Evolutionary conservation across 768 basidiomycete genomes (phyloP).

Genomic region (Naganishia kalamii): DNA sequence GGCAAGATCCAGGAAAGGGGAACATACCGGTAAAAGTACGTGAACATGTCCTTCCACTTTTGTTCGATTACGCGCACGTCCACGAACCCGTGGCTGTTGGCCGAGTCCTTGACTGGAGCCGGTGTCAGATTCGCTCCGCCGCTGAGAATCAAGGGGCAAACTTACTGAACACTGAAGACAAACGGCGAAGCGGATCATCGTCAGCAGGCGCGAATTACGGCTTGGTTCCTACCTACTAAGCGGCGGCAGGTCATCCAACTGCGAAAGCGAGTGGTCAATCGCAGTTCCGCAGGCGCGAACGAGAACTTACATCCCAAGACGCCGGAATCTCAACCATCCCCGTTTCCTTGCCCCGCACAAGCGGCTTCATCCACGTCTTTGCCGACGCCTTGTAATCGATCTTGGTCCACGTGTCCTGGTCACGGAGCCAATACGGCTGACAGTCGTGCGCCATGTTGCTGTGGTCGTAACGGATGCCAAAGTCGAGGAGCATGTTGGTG

Average conservation of each 20-base stretch:
- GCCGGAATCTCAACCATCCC: constrained; percentile 62
- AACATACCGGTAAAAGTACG: constrained; percentile 59
- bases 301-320: constrained; percentile 55
- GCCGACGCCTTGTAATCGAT: constrained; percentile 62
- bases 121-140: neutral
- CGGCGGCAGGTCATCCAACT: constrained; percentile 67
- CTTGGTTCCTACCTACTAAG: constrained; percentile 31
- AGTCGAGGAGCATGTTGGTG: constrained; percentile 59
- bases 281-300: neutral
- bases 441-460: constrained; percentile 57
- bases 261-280: constrained; percentile 26
- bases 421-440: constrained; percentile 63
- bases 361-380: constrained; percentile 67
- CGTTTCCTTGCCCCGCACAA: constrained; percentile 59
- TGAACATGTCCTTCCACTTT: constrained; percentile 69
- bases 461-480: constrained; percentile 67
- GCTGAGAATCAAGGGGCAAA: neutral
- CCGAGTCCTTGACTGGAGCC: constrained; percentile 44
- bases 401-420: constrained; percentile 66
- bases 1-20: constrained; percentile 31
- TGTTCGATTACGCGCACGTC: constrained; percentile 62
- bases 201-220: too few relatives aligned
- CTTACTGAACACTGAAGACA: constrained; percentile 5
- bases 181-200: too few relatives aligned
- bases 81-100: constrained; percentile 73